Base-by-base conservation (phyloP, 495 filamentous ascomycete species). In the Penicillium verhagenii region DNA sequence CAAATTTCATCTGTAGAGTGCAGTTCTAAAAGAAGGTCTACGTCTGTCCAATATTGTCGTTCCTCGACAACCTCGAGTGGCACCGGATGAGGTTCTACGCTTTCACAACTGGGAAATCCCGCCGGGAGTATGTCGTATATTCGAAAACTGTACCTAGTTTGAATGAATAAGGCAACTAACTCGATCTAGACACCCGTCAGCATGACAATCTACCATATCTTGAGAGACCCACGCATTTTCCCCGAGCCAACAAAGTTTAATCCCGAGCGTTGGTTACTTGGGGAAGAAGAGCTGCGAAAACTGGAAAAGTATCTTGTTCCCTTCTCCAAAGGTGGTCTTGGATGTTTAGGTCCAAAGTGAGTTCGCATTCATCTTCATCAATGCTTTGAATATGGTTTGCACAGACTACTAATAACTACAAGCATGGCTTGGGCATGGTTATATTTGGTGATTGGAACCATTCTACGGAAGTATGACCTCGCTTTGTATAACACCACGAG, bases 11-110 rank as follows among this genome's bases (percentile, higher is more conserved):
- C n/a, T n/a, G n/a, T 42, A 70, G 38, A 81, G 78, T 43, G 82
- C 82, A 6, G 72, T 82, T 2, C 70, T 87, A 5, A 72, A 72
- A 56, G 83, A 86, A 58, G 79, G 78, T 0, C 64, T 87, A 25
- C 72, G 84, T 13, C 77, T 78, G 42, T 83, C 81, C n/a, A 49
- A 57, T 0, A 45, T 64, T 0, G 63, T 73, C 5, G 67, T 65
- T 6, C 61, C 64, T 6, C 71, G 77, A 3, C 70, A 74, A 21
- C 69, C 78, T 16, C 69, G 77, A 1, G 59, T 70, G 2, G 68
- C 71, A 5, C 76, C 76, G 14, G 37, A 64, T 53, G 54, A 63
- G 25, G 46, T 35, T 23, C 50, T 68, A 16, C 52, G 53, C 6
- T 66, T 39, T 37, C 52, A 65, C 14, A 48, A 58, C 14, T 65